Base-by-base conservation (phyloP, 2,329 filamentous ascomycete genomes). In the Ophiocordyceps camponoti-floridani region DNA sequence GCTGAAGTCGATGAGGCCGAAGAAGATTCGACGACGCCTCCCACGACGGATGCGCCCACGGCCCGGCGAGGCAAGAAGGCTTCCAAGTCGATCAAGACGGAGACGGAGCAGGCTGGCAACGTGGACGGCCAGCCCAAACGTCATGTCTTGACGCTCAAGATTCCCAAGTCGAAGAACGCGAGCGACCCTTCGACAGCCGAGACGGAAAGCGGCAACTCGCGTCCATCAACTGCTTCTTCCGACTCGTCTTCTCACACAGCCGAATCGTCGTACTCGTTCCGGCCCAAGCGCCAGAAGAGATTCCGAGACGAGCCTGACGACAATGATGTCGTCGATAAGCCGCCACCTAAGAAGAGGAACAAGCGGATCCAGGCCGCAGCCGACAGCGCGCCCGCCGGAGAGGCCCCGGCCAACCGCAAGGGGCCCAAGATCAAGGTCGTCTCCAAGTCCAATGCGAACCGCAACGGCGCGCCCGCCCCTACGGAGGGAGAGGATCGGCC, bases 281-380 rank as follows among this genome's bases (percentile, higher is more conserved):
- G 72, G 4, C 69, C 71, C 27, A 75, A 74, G 55, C 64, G 70
- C 9, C 69, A 70, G 51, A 71, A 71, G 51, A 68, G 69, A 43
- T 74, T 72, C 60, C 63, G 65, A 1, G 65, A 72, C 4, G 64
- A 72, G 40, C 63, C 67, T 9, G 65, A 67, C 41, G 67, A 61
- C 1, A 60, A 59, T 13, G 63, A 64, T 4, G 19, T 28, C 14
- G 58, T 57, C 12, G 48, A 56, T 4, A 61, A 63, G 31, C 58
- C 57, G 26, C 64, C 62, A 18, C 53, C 60, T 1, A 63, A 62
- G 55, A 66, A 67, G 51, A 53, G 57, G 44, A 55, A 54, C 45
- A 62, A 60, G 51, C 57, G 57, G 43, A 16, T 44, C 30, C 26
- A 41, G 23, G 41, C 28, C 26, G n/a, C 12, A 16, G 18, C 35